phyloP scores from a whole-genome alignment of 1,284 basidiomycete genomes.

The Tremellales sp. region DNA sequence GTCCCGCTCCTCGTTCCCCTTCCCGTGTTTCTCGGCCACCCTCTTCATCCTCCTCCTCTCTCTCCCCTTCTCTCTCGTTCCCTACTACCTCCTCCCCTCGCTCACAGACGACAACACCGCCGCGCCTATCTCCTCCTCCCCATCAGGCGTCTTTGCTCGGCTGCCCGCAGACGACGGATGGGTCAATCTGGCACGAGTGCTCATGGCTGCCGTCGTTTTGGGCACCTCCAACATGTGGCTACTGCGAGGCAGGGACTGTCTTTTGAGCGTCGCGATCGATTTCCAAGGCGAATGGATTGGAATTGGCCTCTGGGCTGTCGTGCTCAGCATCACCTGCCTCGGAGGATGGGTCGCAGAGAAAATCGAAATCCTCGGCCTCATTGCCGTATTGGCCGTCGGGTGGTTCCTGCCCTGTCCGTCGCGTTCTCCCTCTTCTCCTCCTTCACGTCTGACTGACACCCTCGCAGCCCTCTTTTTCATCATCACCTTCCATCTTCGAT shows the following conservation, averaged over 20 bases:
- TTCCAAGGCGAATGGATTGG: conserved; percentile 44
- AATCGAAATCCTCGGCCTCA: conserved; percentile 43
- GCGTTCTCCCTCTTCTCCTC: neutral
- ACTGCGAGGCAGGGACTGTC: conserved; percentile 42
- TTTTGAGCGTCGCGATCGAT: conserved; percentile 36
- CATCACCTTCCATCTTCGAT: conserved; percentile 50
- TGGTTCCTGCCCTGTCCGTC: conserved; percentile 49
- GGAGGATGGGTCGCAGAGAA: conserved; percentile 43
- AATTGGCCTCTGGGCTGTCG: conserved; percentile 37
- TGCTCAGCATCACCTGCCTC: conserved; percentile 34
- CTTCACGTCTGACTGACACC: neutral
- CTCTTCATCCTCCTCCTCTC: conserved; percentile 36
- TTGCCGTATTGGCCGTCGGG: conserved; percentile 40
- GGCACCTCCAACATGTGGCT: conserved; percentile 42
- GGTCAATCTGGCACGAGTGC: conserved; percentile 45
- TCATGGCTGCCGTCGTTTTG: conserved; percentile 36
- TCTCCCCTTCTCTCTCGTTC: conserved; percentile 47
- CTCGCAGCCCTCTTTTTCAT: conserved; percentile 48
- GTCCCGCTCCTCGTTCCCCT: conserved; percentile 38
- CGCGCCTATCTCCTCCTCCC: conserved; percentile 17
- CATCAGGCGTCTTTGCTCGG: conserved; percentile 34
- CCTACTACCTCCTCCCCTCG: conserved; percentile 47
- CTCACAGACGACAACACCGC: conserved; percentile 1
- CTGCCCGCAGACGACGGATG: conserved; percentile 42
- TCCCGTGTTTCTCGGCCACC: conserved; percentile 39